phyloP scores from a whole-genome alignment of 805 yeast genomes.

The Alloascoidea hylecoeti region DNA sequence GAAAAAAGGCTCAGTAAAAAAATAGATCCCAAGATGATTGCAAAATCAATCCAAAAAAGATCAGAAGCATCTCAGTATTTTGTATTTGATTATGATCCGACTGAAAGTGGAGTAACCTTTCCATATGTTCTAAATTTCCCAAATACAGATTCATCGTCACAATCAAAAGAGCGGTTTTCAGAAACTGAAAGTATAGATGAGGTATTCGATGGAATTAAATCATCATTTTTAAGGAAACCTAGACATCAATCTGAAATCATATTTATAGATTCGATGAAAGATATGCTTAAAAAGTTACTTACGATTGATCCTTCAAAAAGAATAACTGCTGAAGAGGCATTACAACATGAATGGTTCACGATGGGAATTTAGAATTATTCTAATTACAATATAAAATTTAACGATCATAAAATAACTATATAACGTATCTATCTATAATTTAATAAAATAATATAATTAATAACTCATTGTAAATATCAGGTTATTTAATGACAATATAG shows the following conservation, averaged over 20 bases:
- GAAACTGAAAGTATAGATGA: slow-evolving; percentile 15
- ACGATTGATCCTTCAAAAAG: slow-evolving; percentile 28
- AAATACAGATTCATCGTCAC: slow-evolving; percentile 13
- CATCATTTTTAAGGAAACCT: slow-evolving; percentile 23
- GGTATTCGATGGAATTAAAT: neutral
- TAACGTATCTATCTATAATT: too few relatives aligned
- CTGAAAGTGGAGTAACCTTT: too few relatives aligned
- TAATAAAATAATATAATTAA: too few relatives aligned
- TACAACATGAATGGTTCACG: slow-evolving; percentile 59
- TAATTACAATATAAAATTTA: too few relatives aligned
- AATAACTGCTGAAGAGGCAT: slow-evolving; percentile 29
- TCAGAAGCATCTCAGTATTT: too few relatives aligned
- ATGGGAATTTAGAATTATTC: too few relatives aligned
- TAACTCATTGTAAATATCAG: too few relatives aligned
- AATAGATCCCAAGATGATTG: neutral
- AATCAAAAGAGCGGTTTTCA: slow-evolving; percentile 15
- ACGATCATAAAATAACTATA: too few relatives aligned
- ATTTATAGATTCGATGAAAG: slow-evolving; percentile 58
- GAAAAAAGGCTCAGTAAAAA: slow-evolving; percentile 31
- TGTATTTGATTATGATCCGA: too few relatives aligned
- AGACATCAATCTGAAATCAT: too few relatives aligned
- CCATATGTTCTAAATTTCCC: slow-evolving; percentile 16
- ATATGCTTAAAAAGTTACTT: slow-evolving; percentile 40
- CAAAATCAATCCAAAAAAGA: slow-evolving; percentile 7
- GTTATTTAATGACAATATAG: too few relatives aligned